Evolutionary conservation across 73 alveolate genomes (phyloP).

Genomic region (Symbiodinium natans): DNA sequence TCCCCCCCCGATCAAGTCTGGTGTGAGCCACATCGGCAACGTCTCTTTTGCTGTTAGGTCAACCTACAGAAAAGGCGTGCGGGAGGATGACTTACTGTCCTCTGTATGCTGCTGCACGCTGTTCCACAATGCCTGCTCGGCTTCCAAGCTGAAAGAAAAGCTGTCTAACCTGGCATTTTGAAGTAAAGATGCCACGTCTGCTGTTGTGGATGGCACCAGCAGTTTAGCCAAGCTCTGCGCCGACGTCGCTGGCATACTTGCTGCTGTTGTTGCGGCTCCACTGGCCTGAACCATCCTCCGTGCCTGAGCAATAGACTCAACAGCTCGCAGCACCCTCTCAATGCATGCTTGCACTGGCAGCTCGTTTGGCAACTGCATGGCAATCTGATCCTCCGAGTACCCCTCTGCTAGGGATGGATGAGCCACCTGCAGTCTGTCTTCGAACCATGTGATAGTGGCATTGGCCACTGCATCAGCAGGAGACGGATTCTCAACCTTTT

Average conservation of each 20-base stretch:
- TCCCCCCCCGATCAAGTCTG: constrained; percentile 68
- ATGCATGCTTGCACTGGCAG: constrained; percentile 44
- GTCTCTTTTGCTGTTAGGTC: constrained; percentile 58
- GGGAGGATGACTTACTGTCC: constrained; percentile 10
- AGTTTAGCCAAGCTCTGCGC: constrained; percentile 24
- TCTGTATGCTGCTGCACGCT: constrained; percentile 58
- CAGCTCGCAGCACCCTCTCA: constrained; percentile 35
- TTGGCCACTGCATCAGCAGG: constrained; percentile 59
- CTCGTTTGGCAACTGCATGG: neutral
- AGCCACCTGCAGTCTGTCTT: neutral
- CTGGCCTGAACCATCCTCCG: neutral
- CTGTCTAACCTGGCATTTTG: neutral
- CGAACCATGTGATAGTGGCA: constrained; percentile 28
- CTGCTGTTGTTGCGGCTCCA: neutral
- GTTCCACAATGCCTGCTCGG: constrained; percentile 49
- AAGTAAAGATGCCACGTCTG: constrained; percentile 30
- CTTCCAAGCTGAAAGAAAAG: constrained; percentile 10
- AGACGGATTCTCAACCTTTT: constrained; percentile 21
- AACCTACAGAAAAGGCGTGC: neutral
- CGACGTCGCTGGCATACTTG: neutral
- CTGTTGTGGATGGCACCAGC: neutral
- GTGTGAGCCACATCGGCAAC: constrained; percentile 54
- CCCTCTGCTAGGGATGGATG: constrained; percentile 44
- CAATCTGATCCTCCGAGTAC: neutral
- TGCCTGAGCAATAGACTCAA: constrained; percentile 15